Evolutionary conservation across 179 eudicot genomes (phyloP), one percentile per base, ranked within the genome.

Genomic region (Beta lomatogona): DNA sequence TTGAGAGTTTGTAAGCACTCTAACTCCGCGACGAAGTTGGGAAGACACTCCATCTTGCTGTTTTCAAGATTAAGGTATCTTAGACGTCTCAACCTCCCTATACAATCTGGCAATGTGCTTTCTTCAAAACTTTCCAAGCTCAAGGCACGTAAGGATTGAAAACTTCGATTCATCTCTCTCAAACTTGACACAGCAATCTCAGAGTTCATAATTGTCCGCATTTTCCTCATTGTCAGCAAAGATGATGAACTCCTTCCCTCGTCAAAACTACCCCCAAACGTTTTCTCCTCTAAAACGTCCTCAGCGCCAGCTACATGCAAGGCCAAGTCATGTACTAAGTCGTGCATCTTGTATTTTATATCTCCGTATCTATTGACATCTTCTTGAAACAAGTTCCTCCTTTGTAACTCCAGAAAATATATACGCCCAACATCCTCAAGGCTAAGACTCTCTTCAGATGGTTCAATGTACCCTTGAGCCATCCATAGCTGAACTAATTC

Each of bases 301-400:
- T 80, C 83, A 36, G 50, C 74, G 14, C 58, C 61, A 7, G 75
- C 21, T 36, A 50, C 76, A 3, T 25, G 12, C 31, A 71, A 46
- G 0, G 86, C 84, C 80, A 87, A 77, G 28, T 82, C 84, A 36
- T 85, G 84, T 68, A 82, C 55, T 50, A 85, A 63, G 52, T 80
- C 82, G 15, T 80, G 79, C 82, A 82, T 78, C 55, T 77, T 85
- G 31, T 11, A 61, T n/a, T 6, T 10, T 8, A 6, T 69, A 9
- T 0, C 0, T 4, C 11, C 8, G 6, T 10, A 31, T 12, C 36
- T 60, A 18, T 63, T 13, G 59, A 1, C 1, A 0, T 58, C 57
- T 45, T 83, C 76, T 61, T 79, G 87, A 6, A 89, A 80, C 60
- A 86, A 72, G 71, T 82, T 71, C 71, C 81, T 81, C 12, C n/a